phyloP scores from a whole-genome alignment of 345 rosid species.

The Cardamine chenopodiifolia region DNA sequence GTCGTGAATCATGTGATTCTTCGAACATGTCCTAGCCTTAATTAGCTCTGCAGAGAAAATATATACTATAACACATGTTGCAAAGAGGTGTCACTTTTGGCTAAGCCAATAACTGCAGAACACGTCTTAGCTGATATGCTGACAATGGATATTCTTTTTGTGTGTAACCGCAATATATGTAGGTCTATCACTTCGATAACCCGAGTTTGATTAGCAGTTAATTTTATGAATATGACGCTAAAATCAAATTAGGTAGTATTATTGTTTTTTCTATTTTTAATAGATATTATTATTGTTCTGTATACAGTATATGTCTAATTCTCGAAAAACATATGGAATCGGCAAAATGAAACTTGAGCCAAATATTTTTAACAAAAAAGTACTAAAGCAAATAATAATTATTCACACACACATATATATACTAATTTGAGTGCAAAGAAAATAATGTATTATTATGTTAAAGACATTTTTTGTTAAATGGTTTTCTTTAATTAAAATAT shows the following conservation, averaged over 20 bases:
- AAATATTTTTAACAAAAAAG: too few species aligned
- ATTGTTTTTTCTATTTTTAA: too few species aligned
- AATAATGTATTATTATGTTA: background rate
- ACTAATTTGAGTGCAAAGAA: background rate
- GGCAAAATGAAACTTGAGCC: too few species aligned
- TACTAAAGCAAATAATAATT: background rate
- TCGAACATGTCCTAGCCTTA: slow-evolving; percentile 35
- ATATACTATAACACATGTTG: slow-evolving; percentile 1
- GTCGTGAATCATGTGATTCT: slow-evolving; percentile 43
- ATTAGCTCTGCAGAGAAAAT: background rate
- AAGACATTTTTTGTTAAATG: too few species aligned
- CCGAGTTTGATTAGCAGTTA: background rate
- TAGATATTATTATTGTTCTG: too few species aligned
- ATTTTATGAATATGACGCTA: background rate
- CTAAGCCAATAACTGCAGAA: background rate
- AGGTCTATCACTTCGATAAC: background rate
- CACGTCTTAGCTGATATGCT: slow-evolving; percentile 26
- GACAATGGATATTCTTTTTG: slow-evolving; percentile 19
- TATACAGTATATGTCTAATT: too few species aligned
- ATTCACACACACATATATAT: background rate
- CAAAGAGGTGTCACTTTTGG: slow-evolving; percentile 27
- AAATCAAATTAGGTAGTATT: background rate
- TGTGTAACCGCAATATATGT: background rate
- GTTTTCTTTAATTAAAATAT: too few species aligned
- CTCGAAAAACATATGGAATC: too few species aligned